Evolutionary conservation across 176 grass and related monocot genomes (phyloP).

Genomic region (Paspalum notatum): DNA sequence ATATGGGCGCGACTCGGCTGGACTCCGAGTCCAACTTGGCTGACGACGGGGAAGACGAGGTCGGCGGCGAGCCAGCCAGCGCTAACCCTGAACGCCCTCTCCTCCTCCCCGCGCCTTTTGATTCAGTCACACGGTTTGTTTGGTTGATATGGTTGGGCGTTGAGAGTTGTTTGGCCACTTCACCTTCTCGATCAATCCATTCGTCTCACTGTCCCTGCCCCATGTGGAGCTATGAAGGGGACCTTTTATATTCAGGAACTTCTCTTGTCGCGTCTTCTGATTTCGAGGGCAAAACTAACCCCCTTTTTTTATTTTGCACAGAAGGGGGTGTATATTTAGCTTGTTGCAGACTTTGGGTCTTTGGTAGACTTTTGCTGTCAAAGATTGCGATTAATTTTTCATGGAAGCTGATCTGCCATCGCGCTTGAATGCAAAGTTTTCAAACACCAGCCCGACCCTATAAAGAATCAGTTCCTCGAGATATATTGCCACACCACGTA

Average conservation of each 20-base stretch:
- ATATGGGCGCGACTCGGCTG: constrained; percentile 23
- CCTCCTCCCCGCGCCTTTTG: not conserved
- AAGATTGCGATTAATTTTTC: not conserved
- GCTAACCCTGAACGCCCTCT: not conserved
- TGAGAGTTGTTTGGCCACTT: constrained; percentile 33
- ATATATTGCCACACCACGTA: not conserved
- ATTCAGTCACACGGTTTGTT: constrained; percentile 23
- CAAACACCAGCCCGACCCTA: not conserved
- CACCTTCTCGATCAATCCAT: not conserved
- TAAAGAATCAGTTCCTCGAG: not conserved
- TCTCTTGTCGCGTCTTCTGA: not conserved
- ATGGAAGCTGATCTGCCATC: not conserved
- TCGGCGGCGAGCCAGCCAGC: not conserved
- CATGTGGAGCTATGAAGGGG: not conserved
- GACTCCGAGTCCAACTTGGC: constrained; percentile 10
- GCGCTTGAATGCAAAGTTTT: not conserved
- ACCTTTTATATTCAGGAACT: not conserved
- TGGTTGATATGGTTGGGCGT: constrained; percentile 45
- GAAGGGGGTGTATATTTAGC: too few species aligned
- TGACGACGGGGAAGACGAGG: not conserved
- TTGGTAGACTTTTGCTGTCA: not conserved
- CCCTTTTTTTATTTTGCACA: too few species aligned
- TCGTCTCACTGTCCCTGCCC: not conserved
- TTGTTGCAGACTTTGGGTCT: too few species aligned
- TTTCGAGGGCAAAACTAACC: too few species aligned